These are phyloP conservation scores for Neurospora sp. DNA, from an alignment of 495 filamentous ascomycete genomes.

Conservation along the genomic window DNA sequence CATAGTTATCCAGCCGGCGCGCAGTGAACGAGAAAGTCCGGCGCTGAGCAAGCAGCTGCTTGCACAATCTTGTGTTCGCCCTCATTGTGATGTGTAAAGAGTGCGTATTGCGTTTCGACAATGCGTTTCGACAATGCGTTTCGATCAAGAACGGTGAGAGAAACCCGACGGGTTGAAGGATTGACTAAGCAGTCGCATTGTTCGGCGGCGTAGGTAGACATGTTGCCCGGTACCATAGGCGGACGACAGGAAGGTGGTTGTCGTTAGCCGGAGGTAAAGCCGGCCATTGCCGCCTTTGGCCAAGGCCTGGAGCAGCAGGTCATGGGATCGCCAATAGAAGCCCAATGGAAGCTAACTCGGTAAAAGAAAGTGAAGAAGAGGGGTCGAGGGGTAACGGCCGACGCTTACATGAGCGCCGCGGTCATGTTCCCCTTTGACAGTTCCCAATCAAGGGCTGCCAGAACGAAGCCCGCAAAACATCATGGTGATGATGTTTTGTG, in stretches of 20 bases:
- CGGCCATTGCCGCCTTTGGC: constrained; percentile 26
- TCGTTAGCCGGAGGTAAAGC: constrained; percentile 14
- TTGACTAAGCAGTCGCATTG: background rate
- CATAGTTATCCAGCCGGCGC: constrained; percentile 54
- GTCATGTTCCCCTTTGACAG: background rate
- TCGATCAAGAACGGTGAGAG: background rate
- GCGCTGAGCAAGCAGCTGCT: constrained; percentile 19
- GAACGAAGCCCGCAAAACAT: background rate
- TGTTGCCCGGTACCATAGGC: background rate
- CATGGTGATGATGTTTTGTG: background rate
- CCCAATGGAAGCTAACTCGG: background rate
- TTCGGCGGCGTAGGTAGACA: background rate
- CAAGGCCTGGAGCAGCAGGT: constrained; percentile 5
- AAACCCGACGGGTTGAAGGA: background rate
- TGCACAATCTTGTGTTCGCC: constrained; percentile 17
- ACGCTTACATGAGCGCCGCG: constrained; percentile 3
- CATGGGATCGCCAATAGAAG: background rate
- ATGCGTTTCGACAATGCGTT: background rate
- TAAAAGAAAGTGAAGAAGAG: background rate
- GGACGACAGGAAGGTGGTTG: constrained; percentile 3
- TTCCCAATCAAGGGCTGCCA: constrained; percentile 4
- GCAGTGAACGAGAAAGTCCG: constrained; percentile 48
- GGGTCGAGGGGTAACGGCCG: background rate
- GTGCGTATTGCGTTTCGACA: background rate
- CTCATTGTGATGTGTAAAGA: constrained; percentile 17